Conservation (phyloP, 805 yeast species). For the Lipomyces lipofer region DNA sequence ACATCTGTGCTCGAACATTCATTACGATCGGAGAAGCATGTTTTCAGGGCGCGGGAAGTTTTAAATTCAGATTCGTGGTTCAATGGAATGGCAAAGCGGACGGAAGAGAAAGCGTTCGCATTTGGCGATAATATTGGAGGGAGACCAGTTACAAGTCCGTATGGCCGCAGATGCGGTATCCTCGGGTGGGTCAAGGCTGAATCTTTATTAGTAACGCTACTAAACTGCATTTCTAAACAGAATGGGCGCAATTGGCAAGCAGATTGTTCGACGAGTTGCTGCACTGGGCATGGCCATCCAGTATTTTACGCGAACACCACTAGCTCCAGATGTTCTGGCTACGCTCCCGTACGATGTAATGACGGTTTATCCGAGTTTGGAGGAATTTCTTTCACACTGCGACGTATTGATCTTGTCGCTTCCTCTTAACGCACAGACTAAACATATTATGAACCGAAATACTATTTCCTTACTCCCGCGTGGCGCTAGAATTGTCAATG, state of each 20-base stretch:
- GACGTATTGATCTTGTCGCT: slow-evolving; percentile 53
- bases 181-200: slow-evolving; percentile 49
- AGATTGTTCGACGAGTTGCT: slow-evolving; percentile 51
- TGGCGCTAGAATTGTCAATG: slow-evolving; percentile 55
- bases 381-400: slow-evolving; percentile 49
- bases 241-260: slow-evolving; percentile 63
- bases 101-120: background rate
- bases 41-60: background rate
- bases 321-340: slow-evolving; percentile 50
- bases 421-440: slow-evolving; percentile 55
- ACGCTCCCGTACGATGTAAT: slow-evolving; percentile 37
- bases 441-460: slow-evolving; percentile 49
- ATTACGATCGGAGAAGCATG: slow-evolving; percentile 45
- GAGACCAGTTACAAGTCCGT: background rate
- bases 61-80: slow-evolving; percentile 39
- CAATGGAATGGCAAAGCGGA: slow-evolving; percentile 28
- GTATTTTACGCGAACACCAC: slow-evolving; percentile 54
- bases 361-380: slow-evolving; percentile 45
- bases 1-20: slow-evolving; percentile 45
- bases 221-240: no score
- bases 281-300: slow-evolving; percentile 53
- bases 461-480: slow-evolving; percentile 51
- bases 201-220: no score
- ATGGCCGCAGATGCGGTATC: slow-evolving; percentile 53
- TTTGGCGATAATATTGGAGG: slow-evolving; percentile 14